phyloP scores from a whole-genome alignment of 179 eudicot genomes.

The Sideroxylon spinosum region DNA sequence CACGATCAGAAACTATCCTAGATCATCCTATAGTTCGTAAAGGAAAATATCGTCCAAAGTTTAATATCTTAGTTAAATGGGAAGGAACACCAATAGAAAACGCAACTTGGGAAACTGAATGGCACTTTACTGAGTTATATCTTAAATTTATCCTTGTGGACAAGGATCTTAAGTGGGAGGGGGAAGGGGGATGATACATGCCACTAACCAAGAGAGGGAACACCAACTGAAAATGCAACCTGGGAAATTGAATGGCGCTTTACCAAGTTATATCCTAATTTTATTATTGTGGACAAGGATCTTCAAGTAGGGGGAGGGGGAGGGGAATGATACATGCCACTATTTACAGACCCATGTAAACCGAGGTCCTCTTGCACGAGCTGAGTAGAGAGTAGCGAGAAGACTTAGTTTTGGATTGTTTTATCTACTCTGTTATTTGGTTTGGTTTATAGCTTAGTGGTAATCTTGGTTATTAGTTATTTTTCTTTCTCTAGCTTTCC shows the following conservation, averaged over 20 bases:
- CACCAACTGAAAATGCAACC: not conserved
- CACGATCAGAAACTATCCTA: conserved; percentile 6
- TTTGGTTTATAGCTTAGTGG: no score
- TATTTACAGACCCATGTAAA: not conserved
- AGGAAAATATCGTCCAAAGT: conserved; percentile 6
- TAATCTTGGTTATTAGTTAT: no score
- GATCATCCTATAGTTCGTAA: not conserved
- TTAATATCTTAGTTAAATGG: conserved; percentile 14
- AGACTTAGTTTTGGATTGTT: no score
- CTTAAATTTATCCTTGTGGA: conserved; percentile 9
- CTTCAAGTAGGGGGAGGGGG: not conserved
- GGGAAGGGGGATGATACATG: conserved; percentile 2
- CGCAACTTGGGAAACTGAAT: conserved; percentile 7
- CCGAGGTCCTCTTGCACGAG: no score
- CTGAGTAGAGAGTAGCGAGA: no score
- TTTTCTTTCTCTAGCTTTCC: no score
- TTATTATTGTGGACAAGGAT: conserved; percentile 14
- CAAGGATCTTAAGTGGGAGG: conserved; percentile 3
- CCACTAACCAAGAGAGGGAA: not conserved
- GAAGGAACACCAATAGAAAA: not conserved
- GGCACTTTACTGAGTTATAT: conserved; percentile 1
- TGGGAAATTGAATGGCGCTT: conserved; percentile 13
- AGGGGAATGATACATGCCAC: conserved; percentile 1
- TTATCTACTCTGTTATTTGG: no score
- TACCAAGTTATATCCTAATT: not conserved